Conservation (phyloP, 2,329 filamentous ascomycete genomes). For the Venturia effusa region DNA sequence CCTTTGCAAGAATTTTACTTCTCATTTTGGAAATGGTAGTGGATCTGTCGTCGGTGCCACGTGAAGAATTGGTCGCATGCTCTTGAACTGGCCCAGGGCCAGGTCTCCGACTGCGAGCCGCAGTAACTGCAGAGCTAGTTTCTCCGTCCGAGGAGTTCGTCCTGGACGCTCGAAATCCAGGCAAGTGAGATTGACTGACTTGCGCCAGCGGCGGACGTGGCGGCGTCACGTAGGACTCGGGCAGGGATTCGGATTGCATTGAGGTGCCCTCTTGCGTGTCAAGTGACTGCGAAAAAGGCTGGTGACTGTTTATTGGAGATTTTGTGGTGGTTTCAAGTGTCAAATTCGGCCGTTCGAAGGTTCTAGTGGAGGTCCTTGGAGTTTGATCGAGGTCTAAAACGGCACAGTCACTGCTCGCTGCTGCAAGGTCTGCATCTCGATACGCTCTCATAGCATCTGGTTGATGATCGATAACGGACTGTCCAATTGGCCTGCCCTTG, state of each 20-base stretch:
- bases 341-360: background rate
- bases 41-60: constrained; percentile 17
- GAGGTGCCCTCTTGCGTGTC: background rate
- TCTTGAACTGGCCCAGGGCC: background rate
- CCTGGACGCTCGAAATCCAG: constrained; percentile 34
- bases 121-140: constrained; percentile 26
- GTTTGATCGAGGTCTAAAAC: background rate
- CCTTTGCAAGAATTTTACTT: constrained; percentile 80
- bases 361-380: background rate
- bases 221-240: background rate
- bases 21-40: constrained; percentile 51
- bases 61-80: constrained; percentile 10
- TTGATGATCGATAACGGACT: background rate
- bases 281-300: background rate
- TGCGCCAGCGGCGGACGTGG: constrained; percentile 29
- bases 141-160: constrained; percentile 34
- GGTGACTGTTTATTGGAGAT: background rate
- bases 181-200: constrained; percentile 36
- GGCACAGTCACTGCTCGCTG: background rate
- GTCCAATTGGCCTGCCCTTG: background rate
- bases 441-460: background rate
- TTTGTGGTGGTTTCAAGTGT: background rate
- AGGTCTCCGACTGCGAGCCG: constrained; percentile 16
- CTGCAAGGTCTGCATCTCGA: constrained; percentile 1
- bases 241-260: background rate